phyloP scores from a whole-genome alignment of 768 basidiomycete species.

The Hemileccinum impolitum region DNA sequence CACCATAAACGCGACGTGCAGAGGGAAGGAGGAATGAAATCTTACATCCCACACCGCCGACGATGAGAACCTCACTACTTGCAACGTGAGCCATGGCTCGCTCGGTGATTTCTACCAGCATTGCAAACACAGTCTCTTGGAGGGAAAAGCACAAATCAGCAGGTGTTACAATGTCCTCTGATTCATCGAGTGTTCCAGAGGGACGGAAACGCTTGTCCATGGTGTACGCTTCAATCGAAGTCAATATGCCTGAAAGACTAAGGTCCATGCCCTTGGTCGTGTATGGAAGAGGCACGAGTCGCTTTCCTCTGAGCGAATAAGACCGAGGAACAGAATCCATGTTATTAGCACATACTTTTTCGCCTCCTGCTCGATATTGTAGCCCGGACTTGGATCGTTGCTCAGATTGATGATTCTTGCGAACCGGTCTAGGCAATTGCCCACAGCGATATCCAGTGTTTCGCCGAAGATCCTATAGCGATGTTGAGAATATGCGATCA shows the following conservation, averaged over 20 bases:
- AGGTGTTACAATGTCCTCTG: constrained; percentile 76
- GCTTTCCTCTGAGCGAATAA: constrained; percentile 61
- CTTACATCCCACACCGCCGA: constrained; percentile 99
- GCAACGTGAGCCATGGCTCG: constrained; percentile 99
- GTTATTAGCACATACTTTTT: constrained; percentile 58
- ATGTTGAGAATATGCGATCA: constrained; percentile 97
- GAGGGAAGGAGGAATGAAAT: constrained; percentile 10
- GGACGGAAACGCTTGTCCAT: constrained; percentile 79
- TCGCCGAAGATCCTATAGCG: constrained; percentile 98
- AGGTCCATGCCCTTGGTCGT: constrained; percentile 99
- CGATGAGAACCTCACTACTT: constrained; percentile 93
- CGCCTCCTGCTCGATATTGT: constrained; percentile 95
- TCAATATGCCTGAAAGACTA: constrained; percentile 90
- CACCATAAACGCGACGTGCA: background rate
- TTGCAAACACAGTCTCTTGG: constrained; percentile 95
- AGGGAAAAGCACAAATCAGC: constrained; percentile 97
- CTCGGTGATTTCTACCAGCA: constrained; percentile 99
- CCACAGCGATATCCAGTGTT: constrained; percentile 98
- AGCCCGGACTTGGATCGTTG: constrained; percentile 95
- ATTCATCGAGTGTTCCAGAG: constrained; percentile 34
- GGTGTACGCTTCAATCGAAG: constrained; percentile 85
- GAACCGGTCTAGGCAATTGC: constrained; percentile 97
- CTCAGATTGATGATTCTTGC: constrained; percentile 90
- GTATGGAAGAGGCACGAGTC: constrained; percentile 83
- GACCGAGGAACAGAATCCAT: background rate